Percentiles rank a stretch among this genome's conserved stretches.
These are phyloP conservation scores for Asterochloris erici DNA, from an alignment of 139 green algal species.

Conservation along the genomic window DNA sequence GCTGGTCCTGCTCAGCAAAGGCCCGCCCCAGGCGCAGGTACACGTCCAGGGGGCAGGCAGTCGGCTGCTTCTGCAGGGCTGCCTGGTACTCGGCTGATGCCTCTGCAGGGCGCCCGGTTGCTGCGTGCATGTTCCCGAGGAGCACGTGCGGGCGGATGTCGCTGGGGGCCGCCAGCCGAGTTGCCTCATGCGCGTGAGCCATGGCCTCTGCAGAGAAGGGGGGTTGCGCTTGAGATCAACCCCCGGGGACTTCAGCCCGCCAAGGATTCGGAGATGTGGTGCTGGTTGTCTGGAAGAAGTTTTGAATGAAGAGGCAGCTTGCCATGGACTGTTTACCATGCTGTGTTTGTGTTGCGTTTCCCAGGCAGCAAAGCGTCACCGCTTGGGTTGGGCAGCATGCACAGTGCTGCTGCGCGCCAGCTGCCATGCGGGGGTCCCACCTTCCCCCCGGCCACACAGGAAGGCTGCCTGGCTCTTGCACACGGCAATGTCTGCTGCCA, in stretches of 20 bases:
- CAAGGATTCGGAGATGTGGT: no score
- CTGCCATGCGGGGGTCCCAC: not conserved
- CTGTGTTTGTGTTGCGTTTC: no score
- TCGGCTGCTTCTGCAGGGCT: not conserved
- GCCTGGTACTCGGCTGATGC: conserved; percentile 20
- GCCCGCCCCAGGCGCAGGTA: conserved; percentile 26
- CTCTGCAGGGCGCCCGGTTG: conserved; percentile 2
- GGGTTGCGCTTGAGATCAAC: not conserved
- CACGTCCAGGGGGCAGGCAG: conserved; percentile 18
- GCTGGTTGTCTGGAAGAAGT: no score
- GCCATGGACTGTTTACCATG: no score
- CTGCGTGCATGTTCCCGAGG: conserved; percentile 22
- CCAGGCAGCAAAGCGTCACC: no score
- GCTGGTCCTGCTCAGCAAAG: conserved; percentile 14
- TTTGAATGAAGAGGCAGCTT: no score
- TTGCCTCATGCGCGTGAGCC: conserved; percentile 4
- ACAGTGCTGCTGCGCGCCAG: no score
- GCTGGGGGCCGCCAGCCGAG: conserved; percentile 1
- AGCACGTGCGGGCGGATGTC: conserved; percentile 10
- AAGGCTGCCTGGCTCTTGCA: conserved; percentile 18
- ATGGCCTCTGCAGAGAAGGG: not conserved
- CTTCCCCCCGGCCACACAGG: conserved; percentile 5
- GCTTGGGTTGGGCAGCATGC: no score
- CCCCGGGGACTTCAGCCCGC: not conserved
- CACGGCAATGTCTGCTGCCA: conserved; percentile 11